These are phyloP conservation scores for Microthlaspi erraticum DNA, from an alignment of 345 rosid species.

Conservation along the genomic window DNA sequence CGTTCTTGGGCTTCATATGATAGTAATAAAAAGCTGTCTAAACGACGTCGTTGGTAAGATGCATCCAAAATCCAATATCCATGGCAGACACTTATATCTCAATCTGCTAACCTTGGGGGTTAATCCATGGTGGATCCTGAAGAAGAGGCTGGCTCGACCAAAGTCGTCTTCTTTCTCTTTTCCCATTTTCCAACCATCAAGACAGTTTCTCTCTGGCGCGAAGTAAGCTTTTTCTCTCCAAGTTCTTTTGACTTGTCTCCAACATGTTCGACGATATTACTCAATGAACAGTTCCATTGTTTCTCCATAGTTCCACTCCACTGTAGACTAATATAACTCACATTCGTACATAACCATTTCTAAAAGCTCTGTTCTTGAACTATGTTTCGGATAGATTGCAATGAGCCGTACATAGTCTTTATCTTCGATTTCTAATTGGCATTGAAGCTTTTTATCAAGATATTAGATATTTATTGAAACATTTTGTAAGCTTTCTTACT, in stretches of 20 bases:
- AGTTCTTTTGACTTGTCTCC: slow-evolving; percentile 22
- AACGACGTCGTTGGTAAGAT: slow-evolving; percentile 33
- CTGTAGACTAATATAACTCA: slow-evolving; percentile 11
- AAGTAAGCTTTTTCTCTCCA: slow-evolving; percentile 31
- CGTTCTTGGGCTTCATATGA: slow-evolving; percentile 9
- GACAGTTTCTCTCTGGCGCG: neutral
- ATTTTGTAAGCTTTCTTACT: slow-evolving; percentile 15
- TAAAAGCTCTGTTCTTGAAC: slow-evolving; percentile 19
- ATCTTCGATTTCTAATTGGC: slow-evolving; percentile 9
- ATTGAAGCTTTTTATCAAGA: slow-evolving; percentile 10
- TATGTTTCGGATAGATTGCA: slow-evolving; percentile 8
- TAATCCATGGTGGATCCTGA: slow-evolving; percentile 45
- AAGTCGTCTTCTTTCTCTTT: slow-evolving; percentile 29
- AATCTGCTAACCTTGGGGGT: slow-evolving; percentile 29
- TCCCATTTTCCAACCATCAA: slow-evolving; percentile 7
- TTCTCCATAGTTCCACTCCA: slow-evolving; percentile 19
- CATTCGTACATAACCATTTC: neutral
- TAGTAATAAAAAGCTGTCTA: neutral
- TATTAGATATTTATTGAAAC: slow-evolving; percentile 2
- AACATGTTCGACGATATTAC: slow-evolving; percentile 42
- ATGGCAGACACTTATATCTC: slow-evolving; percentile 32
- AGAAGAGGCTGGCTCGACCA: slow-evolving; percentile 35
- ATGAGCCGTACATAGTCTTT: neutral
- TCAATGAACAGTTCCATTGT: slow-evolving; percentile 10
- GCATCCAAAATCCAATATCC: slow-evolving; percentile 33